Evolutionary conservation across 169 alveolate genomes (phyloP).

Genomic region (Plasmodium sp.): DNA sequence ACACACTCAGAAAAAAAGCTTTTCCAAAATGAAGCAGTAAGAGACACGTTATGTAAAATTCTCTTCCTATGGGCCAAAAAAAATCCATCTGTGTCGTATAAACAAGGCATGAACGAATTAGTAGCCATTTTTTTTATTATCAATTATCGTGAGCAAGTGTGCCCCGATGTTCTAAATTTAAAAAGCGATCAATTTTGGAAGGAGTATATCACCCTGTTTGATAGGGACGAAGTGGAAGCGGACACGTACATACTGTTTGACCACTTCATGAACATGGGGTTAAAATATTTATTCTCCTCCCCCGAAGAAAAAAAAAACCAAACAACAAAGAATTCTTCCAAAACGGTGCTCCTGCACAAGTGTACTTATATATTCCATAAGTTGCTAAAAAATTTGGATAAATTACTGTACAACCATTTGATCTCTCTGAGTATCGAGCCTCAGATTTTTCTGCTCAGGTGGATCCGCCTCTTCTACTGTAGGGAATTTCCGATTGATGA

Average conservation of each 20-base stretch:
- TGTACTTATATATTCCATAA: constrained; percentile 80
- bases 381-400: constrained; percentile 79
- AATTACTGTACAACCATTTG: constrained; percentile 75
- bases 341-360: constrained; percentile 82
- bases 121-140: constrained; percentile 81
- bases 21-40: constrained; percentile 78
- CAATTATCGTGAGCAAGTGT: constrained; percentile 69
- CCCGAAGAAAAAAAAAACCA: constrained; percentile 70
- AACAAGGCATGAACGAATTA: constrained; percentile 85
- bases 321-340: constrained; percentile 32
- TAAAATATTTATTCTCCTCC: constrained; percentile 83
- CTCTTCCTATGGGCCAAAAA: constrained; percentile 83
- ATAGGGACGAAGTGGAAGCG: constrained; percentile 82
- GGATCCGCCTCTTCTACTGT: constrained; percentile 88
- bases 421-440: constrained; percentile 82
- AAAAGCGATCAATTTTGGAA: constrained; percentile 5
- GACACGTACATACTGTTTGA: constrained; percentile 87
- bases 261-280: constrained; percentile 83
- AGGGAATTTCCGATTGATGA: constrained; percentile 85
- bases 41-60: constrained; percentile 78
- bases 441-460: constrained; percentile 83
- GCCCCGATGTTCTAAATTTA: neutral
- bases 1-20: constrained; percentile 83
- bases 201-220: constrained; percentile 38
- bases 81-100: constrained; percentile 79